Evolutionary conservation across 2,329 filamentous ascomycete genomes (phyloP).

Genomic region (Aspergillus uvarum): DNA sequence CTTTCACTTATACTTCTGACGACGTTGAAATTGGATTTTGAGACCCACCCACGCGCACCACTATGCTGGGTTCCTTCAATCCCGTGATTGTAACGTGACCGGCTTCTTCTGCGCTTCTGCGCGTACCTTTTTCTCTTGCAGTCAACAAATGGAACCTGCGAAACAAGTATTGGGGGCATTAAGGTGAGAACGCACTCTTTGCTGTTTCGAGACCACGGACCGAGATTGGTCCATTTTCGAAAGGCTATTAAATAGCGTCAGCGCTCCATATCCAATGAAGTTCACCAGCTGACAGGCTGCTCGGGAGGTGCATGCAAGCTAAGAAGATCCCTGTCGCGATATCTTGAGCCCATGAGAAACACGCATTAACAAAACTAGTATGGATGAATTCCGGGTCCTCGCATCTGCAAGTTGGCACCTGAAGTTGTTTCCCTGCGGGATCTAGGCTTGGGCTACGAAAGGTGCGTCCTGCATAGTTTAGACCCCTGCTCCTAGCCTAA

Average conservation of each 20-base stretch:
- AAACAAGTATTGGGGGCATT: slow-evolving; percentile 23
- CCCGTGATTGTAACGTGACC: slow-evolving; percentile 41
- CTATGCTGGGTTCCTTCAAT: slow-evolving; percentile 36
- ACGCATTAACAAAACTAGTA: slow-evolving; percentile 13
- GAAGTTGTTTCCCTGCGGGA: slow-evolving; percentile 13
- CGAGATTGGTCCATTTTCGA: slow-evolving; percentile 27
- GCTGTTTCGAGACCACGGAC: slow-evolving; percentile 13
- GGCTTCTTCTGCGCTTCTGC: slow-evolving; percentile 34
- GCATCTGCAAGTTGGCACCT: slow-evolving; percentile 27
- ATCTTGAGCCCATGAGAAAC: slow-evolving; percentile 16
- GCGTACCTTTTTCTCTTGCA: slow-evolving; percentile 26
- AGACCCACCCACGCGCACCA: slow-evolving; percentile 39
- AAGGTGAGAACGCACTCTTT: slow-evolving; percentile 26
- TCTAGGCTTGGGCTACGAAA: slow-evolving; percentile 8
- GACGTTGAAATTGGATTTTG: slow-evolving; percentile 44
- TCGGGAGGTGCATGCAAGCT: slow-evolving; percentile 31
- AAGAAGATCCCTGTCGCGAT: slow-evolving; percentile 20
- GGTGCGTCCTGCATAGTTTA: slow-evolving; percentile 5
- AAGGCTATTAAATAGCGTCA: slow-evolving; percentile 27
- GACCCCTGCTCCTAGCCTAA: background rate
- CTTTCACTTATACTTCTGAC: slow-evolving; percentile 11
- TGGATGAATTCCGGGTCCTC: slow-evolving; percentile 22
- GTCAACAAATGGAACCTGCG: slow-evolving; percentile 35
- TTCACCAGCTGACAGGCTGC: slow-evolving; percentile 12
- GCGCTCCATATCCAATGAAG: slow-evolving; percentile 27